Evolutionary conservation across 2,329 filamentous ascomycete genomes (phyloP).

Genomic region (Exserohilum turcica): DNA sequence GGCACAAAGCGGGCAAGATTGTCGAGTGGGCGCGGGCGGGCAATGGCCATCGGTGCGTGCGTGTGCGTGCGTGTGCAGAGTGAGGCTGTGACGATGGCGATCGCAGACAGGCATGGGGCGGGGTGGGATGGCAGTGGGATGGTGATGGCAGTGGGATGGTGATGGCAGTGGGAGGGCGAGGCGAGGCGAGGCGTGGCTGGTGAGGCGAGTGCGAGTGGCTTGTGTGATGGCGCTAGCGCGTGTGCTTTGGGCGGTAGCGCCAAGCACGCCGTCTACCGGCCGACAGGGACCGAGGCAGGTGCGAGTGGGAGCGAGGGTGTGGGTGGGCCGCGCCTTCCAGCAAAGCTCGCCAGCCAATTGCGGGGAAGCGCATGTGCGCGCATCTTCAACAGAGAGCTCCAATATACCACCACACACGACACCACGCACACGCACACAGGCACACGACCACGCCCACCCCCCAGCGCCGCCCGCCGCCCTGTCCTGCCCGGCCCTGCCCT

Average conservation of each 20-base stretch:
- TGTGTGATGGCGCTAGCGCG: too few relatives aligned
- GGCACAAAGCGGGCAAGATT: constrained; percentile 4
- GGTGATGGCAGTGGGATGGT: not conserved
- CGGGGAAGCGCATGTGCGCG: constrained; percentile 33
- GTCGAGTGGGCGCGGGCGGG: too few relatives aligned
- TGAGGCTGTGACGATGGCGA: too few relatives aligned
- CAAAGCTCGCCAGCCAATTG: constrained; percentile 35
- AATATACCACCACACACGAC: constrained; percentile 20
- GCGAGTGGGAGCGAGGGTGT: constrained; percentile 2
- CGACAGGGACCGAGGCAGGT: constrained; percentile 22
- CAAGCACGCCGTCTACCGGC: constrained; percentile 18
- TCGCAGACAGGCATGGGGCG: not conserved
- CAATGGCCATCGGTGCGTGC: too few relatives aligned
- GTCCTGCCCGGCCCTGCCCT: too few relatives aligned
- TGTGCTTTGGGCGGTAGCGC: not conserved
- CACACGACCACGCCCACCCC: too few relatives aligned
- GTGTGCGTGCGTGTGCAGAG: too few relatives aligned
- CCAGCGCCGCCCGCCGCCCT: constrained; percentile 11
- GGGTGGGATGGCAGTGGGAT: not conserved
- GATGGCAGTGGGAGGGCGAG: not conserved
- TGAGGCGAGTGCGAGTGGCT: too few relatives aligned
- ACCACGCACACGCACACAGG: not conserved
- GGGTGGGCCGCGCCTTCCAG: constrained; percentile 15
- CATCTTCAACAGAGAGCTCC: constrained; percentile 12
- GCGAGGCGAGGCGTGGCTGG: not conserved